Evolutionary conservation across 2,329 filamentous ascomycete genomes (phyloP).

Genomic region (Rutstroemia sydowiana): DNA sequence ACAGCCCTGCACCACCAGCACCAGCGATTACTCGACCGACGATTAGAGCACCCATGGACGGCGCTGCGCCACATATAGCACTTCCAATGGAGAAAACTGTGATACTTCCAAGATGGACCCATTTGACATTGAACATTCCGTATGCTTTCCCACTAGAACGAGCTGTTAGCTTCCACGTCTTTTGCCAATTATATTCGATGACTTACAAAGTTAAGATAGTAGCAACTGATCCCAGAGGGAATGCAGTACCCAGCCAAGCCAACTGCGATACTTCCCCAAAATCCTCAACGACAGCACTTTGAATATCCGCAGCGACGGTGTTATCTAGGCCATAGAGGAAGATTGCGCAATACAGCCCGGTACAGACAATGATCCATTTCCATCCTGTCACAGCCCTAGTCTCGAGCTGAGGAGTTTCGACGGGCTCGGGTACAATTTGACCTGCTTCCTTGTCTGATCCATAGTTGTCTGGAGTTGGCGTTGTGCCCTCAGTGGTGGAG

Average conservation of each 20-base stretch:
- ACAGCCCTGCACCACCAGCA: constrained; percentile 36
- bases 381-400: no score
- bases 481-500: no score
- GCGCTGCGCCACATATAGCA: constrained; percentile 26
- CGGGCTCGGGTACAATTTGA: no score
- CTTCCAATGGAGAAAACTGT: constrained; percentile 22
- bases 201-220: constrained; percentile 7
- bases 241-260: constrained; percentile 35
- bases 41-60: constrained; percentile 36
- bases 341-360: constrained; percentile 1
- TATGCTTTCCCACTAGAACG: constrained; percentile 10
- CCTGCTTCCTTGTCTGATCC: no score
- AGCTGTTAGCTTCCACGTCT: not conserved
- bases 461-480: no score
- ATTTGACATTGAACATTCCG: constrained; percentile 23
- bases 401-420: no score
- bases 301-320: constrained; percentile 37
- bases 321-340: constrained; percentile 11
- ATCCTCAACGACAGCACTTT: constrained; percentile 32
- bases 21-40: constrained; percentile 37
- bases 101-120: constrained; percentile 17
- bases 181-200: not conserved
- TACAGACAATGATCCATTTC: constrained; percentile 24
- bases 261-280: constrained; percentile 33
- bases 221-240: constrained; percentile 31